Percentiles rank a stretch among this genome's conserved stretches.
Evolutionary conservation across 129 eudicot species (phyloP).

Genomic region (Heracleum sosnowskyi): DNA sequence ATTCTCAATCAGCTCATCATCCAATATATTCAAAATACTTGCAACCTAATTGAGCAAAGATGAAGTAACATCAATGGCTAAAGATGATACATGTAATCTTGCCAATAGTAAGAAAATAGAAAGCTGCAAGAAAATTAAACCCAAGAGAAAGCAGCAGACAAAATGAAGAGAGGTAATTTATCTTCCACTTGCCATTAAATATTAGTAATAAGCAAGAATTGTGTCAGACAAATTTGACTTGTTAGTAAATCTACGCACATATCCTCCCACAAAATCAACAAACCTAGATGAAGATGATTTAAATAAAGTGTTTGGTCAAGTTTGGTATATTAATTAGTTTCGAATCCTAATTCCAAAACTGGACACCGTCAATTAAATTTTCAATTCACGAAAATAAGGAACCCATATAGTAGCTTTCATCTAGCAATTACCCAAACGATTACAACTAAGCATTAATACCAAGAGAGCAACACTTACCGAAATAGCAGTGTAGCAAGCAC

Average conservation of each 20-base stretch:
- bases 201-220: neutral
- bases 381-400: neutral
- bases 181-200: neutral
- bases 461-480: slow-evolving; percentile 47
- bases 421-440: neutral
- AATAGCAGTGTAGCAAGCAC: slow-evolving; percentile 96
- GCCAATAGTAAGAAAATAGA: neutral
- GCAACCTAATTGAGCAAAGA: slow-evolving; percentile 57
- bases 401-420: neutral
- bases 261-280: neutral
- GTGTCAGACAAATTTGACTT: neutral
- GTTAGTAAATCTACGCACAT: neutral
- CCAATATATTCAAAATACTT: slow-evolving; percentile 69
- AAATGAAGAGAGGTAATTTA: neutral
- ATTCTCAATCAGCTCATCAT: slow-evolving; percentile 59
- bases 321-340: neutral
- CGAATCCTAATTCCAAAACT: neutral
- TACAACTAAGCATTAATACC: neutral
- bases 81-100: neutral
- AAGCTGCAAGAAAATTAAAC: neutral
- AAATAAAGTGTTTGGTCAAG: neutral
- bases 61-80: slow-evolving; percentile 2
- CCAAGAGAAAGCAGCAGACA: neutral
- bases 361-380: neutral
- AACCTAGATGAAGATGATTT: neutral